Conservation (phyloP, 345 rosid species). For the Lagerstroemia speciosa region DNA sequence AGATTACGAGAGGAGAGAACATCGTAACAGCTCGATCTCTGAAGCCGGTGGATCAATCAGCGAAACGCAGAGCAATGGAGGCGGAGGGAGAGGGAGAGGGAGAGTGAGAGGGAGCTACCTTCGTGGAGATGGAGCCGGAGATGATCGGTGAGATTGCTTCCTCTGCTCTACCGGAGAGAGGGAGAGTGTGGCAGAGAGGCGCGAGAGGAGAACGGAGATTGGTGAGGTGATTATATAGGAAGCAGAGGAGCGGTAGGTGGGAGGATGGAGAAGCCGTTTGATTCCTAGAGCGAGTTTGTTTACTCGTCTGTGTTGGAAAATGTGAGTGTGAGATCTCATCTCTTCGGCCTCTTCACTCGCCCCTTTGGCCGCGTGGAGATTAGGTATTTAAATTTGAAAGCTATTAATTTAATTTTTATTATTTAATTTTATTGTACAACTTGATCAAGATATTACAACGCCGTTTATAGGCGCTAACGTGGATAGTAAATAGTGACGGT, state of each 20-base stretch:
- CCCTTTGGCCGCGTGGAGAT: no score
- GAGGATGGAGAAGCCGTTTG: background rate
- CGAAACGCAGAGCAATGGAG: background rate
- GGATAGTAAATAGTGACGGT: no score
- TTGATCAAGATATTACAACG: no score
- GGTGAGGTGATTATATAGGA: background rate
- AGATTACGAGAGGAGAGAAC: background rate
- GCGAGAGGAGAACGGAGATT: background rate
- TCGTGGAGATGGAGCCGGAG: conserved; percentile 6
- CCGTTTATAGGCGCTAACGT: no score
- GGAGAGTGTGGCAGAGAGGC: background rate
- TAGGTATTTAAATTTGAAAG: no score
- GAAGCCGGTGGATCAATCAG: background rate
- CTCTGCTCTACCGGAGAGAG: background rate
- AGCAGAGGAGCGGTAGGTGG: background rate
- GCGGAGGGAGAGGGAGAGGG: background rate
- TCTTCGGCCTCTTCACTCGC: no score
- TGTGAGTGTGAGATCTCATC: no score
- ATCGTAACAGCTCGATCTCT: background rate
- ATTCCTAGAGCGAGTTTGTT: no score
- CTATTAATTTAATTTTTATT: no score
- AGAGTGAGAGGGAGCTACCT: background rate
- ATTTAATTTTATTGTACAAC: no score
- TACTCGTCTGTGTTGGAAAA: no score
- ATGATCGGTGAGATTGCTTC: background rate